Percentiles rank a stretch among this genome's conserved stretches.
phyloP scores from a whole-genome alignment of 1,284 basidiomycete species.

The Porogramme epimiltina region DNA sequence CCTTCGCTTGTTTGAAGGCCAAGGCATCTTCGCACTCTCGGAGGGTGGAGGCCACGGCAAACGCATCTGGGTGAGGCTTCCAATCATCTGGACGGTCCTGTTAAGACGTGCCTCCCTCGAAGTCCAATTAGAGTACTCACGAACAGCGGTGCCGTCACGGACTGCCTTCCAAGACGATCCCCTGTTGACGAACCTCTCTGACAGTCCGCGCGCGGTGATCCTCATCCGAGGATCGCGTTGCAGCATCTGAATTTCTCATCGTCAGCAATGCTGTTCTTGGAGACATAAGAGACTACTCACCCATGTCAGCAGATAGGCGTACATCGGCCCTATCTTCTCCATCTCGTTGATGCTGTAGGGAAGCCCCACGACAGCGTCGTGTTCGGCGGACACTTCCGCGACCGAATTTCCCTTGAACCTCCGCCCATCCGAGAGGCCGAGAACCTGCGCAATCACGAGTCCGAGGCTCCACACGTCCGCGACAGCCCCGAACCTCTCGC shows the following conservation, averaged over 20 bases:
- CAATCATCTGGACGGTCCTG: conserved; percentile 36
- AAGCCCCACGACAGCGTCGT: background rate
- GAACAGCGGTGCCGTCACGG: background rate
- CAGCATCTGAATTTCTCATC: background rate
- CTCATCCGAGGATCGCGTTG: background rate
- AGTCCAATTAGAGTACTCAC: background rate
- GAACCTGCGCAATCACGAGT: conserved; percentile 24
- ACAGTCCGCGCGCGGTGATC: background rate
- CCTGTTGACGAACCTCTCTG: background rate
- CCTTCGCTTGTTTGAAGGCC: too few relatives aligned
- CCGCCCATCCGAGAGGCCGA: conserved; percentile 1
- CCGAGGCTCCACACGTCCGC: conserved; percentile 28
- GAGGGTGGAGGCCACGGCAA: too few relatives aligned
- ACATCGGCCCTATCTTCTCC: too few relatives aligned
- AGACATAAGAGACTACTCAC: too few relatives aligned
- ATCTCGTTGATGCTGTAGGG: too few relatives aligned
- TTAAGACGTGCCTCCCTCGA: background rate
- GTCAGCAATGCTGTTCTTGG: background rate
- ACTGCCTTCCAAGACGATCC: background rate
- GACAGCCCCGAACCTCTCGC: conserved; percentile 10
- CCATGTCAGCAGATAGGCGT: too few relatives aligned
- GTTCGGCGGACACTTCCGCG: background rate
- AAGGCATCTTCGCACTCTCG: too few relatives aligned
- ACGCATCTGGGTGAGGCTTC: too few relatives aligned
- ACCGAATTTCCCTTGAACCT: conserved; percentile 2